Evolutionary conservation across 495 filamentous ascomycete species (phyloP).

Genomic region (Apiosordaria backusii): DNA sequence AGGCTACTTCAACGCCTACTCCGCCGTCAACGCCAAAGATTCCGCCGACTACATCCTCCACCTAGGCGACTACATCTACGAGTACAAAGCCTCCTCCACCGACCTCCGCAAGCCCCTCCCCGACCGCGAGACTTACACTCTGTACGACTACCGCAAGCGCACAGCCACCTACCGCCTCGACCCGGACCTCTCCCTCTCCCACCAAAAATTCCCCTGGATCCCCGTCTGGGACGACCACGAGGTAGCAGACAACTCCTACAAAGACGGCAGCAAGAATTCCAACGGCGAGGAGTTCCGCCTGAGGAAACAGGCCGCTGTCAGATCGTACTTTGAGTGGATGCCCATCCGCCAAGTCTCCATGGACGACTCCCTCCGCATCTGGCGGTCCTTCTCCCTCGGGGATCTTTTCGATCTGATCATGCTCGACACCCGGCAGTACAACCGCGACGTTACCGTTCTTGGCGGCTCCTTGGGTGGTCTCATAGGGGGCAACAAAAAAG

Average conservation of each 20-base stretch:
- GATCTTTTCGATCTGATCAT: slow-evolving; percentile 64
- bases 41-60: slow-evolving; percentile 64
- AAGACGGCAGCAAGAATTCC: slow-evolving; percentile 57
- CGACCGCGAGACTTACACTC: slow-evolving; percentile 46
- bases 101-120: slow-evolving; percentile 54
- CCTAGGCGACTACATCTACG: slow-evolving; percentile 69
- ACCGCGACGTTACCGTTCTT: slow-evolving; percentile 53
- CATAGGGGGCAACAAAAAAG: slow-evolving; percentile 15
- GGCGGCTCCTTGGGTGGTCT: slow-evolving; percentile 22
- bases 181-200: slow-evolving; percentile 53
- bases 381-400: slow-evolving; percentile 63
- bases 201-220: slow-evolving; percentile 63
- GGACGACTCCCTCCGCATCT: slow-evolving; percentile 67
- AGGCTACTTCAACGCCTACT: slow-evolving; percentile 61
- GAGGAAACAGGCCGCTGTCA: slow-evolving; percentile 52
- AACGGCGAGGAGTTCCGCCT: slow-evolving; percentile 52
- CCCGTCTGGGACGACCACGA: slow-evolving; percentile 71
- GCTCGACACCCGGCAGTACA: slow-evolving; percentile 66
- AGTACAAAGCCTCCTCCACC: slow-evolving; percentile 44
- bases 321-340: slow-evolving; percentile 73
- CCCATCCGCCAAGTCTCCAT: slow-evolving; percentile 60
- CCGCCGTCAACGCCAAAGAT: slow-evolving; percentile 63
- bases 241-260: slow-evolving; percentile 61
- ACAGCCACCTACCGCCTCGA: slow-evolving; percentile 60
- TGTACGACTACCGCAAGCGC: slow-evolving; percentile 59